phyloP scores from a whole-genome alignment of 176 grass and related monocot genomes.

The Guadua angustifolia region DNA sequence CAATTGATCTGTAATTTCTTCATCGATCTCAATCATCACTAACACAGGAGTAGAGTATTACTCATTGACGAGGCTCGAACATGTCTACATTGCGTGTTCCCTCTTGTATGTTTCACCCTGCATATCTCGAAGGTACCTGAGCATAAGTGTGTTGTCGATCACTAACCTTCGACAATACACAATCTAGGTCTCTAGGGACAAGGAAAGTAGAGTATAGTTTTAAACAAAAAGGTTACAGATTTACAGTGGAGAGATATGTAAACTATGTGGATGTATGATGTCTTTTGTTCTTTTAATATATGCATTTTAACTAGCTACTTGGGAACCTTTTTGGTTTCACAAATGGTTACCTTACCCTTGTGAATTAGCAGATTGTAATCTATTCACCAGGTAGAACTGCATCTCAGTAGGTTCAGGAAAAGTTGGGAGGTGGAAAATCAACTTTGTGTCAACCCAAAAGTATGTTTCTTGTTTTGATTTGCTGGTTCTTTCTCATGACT shows the following conservation, averaged over 20 bases:
- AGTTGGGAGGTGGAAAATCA: constrained; percentile 93
- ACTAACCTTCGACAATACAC: no score
- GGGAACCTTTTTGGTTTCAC: neutral
- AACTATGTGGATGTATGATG: neutral
- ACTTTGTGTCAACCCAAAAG: constrained; percentile 97
- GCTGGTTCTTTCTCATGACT: constrained; percentile 25
- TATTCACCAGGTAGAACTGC: constrained; percentile 96
- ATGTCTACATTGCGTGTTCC: no score
- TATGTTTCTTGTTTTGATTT: constrained; percentile 54
- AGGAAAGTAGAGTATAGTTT: neutral
- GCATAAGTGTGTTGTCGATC: no score
- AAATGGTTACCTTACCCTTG: constrained; percentile 27
- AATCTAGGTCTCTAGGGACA: neutral
- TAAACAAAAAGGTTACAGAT: neutral
- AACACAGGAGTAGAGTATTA: no score
- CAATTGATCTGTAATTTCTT: no score
- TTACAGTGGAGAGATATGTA: neutral
- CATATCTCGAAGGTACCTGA: no score
- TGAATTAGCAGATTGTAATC: constrained; percentile 74
- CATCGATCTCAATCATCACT: no score
- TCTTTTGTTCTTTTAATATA: neutral
- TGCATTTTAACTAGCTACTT: neutral
- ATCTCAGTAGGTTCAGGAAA: constrained; percentile 94
- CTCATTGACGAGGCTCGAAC: no score
- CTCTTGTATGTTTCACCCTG: no score